These are phyloP conservation scores for Gastrolobium villosum DNA, from an alignment of 306 rosid genomes.

Conservation along the genomic window DNA sequence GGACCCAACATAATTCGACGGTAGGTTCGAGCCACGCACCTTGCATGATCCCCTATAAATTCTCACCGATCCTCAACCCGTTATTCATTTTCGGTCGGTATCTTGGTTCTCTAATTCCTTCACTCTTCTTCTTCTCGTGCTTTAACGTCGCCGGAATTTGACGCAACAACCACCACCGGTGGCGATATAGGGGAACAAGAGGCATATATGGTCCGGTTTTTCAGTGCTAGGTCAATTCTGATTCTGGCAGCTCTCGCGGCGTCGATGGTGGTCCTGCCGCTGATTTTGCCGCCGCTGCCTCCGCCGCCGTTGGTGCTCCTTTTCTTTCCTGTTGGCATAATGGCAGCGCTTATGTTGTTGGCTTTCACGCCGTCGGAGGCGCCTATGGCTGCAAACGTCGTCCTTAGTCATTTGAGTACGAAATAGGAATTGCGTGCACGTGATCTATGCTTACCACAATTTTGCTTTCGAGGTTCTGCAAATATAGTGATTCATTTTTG, in stretches of 20 bases:
- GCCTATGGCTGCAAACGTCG: conserved; percentile 21
- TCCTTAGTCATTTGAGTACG: background rate
- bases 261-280: conserved; percentile 64
- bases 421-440: background rate
- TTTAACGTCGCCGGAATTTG: background rate
- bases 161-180: background rate
- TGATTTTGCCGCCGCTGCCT: conserved; percentile 68
- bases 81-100: background rate
- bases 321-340: conserved; percentile 67
- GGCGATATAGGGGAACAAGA: background rate
- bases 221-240: conserved; percentile 51
- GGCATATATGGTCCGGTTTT: conserved; percentile 52
- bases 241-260: conserved; percentile 54
- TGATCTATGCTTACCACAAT: background rate
- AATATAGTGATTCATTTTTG: background rate
- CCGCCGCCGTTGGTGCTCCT: conserved; percentile 71
- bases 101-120: no score
- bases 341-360: conserved; percentile 68
- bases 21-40: no score
- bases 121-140: no score
- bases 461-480: background rate
- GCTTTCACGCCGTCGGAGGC: conserved; percentile 56
- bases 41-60: background rate
- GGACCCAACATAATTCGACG: no score
- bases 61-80: background rate